Conservation (phyloP, 2,329 filamentous ascomycete genomes). For the Pestalotiopsis sp. region DNA sequence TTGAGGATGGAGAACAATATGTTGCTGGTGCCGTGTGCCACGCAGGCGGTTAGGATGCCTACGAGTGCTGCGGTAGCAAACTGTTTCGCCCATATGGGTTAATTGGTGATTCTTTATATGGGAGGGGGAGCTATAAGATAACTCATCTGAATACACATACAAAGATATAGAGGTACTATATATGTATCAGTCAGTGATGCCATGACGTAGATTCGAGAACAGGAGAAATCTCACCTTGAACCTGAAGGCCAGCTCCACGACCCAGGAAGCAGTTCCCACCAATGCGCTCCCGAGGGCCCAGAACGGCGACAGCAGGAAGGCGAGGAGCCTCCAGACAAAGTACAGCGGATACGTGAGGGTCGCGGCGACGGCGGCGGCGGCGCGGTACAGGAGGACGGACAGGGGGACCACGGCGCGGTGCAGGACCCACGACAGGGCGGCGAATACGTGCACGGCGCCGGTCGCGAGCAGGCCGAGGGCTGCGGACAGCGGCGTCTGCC, state of each 20-base stretch:
- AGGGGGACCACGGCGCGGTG: background rate
- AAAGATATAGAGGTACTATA: slow-evolving; percentile 33
- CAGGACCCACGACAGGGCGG: background rate
- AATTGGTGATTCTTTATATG: background rate
- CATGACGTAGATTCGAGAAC: background rate
- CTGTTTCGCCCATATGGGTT: slow-evolving; percentile 16
- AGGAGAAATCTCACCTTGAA: slow-evolving; percentile 28
- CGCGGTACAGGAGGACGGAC: background rate
- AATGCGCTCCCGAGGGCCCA: slow-evolving; percentile 22
- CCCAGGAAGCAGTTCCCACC: slow-evolving; percentile 17
- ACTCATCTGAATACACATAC: slow-evolving; percentile 24
- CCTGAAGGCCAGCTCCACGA: slow-evolving; percentile 23
- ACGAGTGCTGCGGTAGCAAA: slow-evolving; percentile 31
- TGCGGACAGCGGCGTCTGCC: slow-evolving; percentile 5
- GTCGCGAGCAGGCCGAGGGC: background rate
- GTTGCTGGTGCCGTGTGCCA: slow-evolving; percentile 29
- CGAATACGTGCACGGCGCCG: background rate
- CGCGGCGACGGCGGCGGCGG: slow-evolving; percentile 25
- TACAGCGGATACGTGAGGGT: slow-evolving; percentile 32
- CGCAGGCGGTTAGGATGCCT: slow-evolving; percentile 27
- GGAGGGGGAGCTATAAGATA: background rate
- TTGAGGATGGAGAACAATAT: slow-evolving; percentile 30
- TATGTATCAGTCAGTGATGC: background rate
- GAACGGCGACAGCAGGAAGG: slow-evolving; percentile 31
- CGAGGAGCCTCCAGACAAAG: slow-evolving; percentile 22